These are phyloP conservation scores for Vachellia pachyceras DNA, from an alignment of 306 rosid species.

Conservation along the genomic window DNA sequence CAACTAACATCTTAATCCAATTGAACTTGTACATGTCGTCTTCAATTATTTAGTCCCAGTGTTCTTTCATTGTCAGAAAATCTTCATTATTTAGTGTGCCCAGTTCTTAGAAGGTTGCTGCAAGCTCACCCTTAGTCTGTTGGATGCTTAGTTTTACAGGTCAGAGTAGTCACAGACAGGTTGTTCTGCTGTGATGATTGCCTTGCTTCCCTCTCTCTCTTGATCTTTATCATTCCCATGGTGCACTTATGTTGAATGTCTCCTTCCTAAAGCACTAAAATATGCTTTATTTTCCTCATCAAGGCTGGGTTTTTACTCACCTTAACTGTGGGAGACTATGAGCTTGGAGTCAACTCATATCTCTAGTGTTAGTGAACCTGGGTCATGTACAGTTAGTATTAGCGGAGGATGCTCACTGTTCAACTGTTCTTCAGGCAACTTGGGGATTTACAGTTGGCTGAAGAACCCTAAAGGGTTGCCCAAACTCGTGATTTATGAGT, in stretches of 20 bases:
- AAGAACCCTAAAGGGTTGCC: background rate
- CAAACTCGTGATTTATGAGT: background rate
- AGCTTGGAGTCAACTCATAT: background rate
- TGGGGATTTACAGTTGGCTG: background rate
- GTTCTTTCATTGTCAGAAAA: constrained; percentile 9
- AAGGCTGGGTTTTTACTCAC: background rate
- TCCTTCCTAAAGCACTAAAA: background rate
- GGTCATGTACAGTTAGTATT: background rate
- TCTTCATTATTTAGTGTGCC: background rate
- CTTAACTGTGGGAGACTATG: background rate
- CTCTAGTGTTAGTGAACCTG: background rate
- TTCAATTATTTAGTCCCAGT: background rate
- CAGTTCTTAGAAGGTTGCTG: background rate
- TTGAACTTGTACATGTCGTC: constrained; percentile 3
- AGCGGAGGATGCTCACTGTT: background rate
- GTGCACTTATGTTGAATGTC: background rate
- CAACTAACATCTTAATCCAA: constrained; percentile 13
- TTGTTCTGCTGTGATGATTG: background rate
- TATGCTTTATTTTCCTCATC: background rate
- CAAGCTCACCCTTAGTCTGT: background rate
- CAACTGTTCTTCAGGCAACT: background rate
- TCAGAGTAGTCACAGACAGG: background rate
- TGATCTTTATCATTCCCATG: background rate
- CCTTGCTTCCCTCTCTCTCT: background rate
- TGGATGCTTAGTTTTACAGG: background rate